phyloP scores from a whole-genome alignment of 202 grass and related monocot genomes.

The Cymbopogon flexuosus region DNA sequence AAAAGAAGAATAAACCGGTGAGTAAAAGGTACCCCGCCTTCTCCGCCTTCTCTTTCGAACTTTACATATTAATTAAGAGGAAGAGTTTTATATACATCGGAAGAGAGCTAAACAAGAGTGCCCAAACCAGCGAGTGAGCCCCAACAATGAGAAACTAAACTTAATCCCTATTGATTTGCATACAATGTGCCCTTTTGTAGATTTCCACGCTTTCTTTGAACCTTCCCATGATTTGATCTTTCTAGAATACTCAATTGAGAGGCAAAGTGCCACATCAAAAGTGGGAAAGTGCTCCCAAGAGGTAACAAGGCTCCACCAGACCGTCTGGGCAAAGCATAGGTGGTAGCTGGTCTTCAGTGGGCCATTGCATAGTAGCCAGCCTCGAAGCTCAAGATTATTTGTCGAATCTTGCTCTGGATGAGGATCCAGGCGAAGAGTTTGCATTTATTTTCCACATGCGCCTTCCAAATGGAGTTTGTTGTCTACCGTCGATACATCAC shows the following conservation, averaged over 20 bases:
- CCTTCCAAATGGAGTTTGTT: background rate
- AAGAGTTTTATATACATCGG: background rate
- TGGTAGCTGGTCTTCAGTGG: too few relatives aligned
- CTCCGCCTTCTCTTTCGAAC: too few relatives aligned
- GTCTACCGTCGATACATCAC: background rate
- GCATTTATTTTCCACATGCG: background rate
- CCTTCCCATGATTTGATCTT: background rate
- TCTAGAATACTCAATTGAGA: too few relatives aligned
- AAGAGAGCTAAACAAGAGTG: too few relatives aligned
- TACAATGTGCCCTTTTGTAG: background rate
- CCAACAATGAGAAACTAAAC: background rate
- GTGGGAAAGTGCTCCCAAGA: background rate
- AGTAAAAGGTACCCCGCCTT: background rate
- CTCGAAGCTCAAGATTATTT: background rate
- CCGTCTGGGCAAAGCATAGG: background rate
- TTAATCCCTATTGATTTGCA: background rate
- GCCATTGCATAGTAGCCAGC: background rate
- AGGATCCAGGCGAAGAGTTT: background rate
- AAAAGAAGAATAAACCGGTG: background rate
- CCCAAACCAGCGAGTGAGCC: background rate
- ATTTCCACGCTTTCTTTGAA: background rate
- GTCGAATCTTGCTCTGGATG: background rate
- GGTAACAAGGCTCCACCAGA: background rate
- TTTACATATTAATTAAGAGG: background rate
- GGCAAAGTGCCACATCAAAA: background rate